Conservation (phyloP, 345 rosid genomes). For the Luvunga scandens region DNA sequence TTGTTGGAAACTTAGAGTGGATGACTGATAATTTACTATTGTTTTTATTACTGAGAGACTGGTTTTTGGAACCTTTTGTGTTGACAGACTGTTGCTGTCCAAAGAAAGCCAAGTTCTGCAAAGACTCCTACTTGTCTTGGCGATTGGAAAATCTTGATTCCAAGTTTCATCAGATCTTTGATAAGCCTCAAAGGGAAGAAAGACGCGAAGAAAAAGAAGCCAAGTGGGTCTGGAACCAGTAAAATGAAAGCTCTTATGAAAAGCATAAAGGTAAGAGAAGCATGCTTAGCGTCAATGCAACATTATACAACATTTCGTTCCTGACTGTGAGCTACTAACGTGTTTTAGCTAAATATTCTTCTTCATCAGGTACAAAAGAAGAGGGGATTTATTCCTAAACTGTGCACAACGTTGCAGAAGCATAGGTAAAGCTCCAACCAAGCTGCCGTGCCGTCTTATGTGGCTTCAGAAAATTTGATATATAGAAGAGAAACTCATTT, state of each 20-base stretch:
- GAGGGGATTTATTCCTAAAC: slow-evolving; percentile 22
- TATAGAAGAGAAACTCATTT: not conserved
- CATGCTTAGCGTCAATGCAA: too few relatives aligned
- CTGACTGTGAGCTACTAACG: too few relatives aligned
- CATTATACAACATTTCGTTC: too few relatives aligned
- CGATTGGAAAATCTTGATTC: slow-evolving; percentile 26
- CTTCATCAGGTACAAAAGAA: slow-evolving; percentile 30
- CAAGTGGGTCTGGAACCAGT: slow-evolving; percentile 13
- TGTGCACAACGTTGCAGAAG: slow-evolving; percentile 22
- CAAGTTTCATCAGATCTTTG: slow-evolving; percentile 31
- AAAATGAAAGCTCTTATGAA: slow-evolving; percentile 27
- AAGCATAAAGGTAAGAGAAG: slow-evolving; percentile 30
- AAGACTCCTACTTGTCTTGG: slow-evolving; percentile 33
- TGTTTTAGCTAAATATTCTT: too few relatives aligned
- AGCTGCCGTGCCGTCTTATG: not conserved
- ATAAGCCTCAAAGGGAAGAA: slow-evolving; percentile 22
- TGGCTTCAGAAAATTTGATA: not conserved
- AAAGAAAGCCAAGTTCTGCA: slow-evolving; percentile 15
- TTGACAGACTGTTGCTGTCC: slow-evolving; percentile 23
- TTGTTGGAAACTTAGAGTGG: not conserved
- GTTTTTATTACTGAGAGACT: not conserved
- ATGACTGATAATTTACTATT: too few relatives aligned
- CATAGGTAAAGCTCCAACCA: slow-evolving; percentile 16
- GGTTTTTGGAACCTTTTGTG: not conserved
- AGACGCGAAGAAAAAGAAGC: slow-evolving; percentile 23